Conservation (phyloP, 805 yeast species). For the Yamadazyma olivae region DNA sequence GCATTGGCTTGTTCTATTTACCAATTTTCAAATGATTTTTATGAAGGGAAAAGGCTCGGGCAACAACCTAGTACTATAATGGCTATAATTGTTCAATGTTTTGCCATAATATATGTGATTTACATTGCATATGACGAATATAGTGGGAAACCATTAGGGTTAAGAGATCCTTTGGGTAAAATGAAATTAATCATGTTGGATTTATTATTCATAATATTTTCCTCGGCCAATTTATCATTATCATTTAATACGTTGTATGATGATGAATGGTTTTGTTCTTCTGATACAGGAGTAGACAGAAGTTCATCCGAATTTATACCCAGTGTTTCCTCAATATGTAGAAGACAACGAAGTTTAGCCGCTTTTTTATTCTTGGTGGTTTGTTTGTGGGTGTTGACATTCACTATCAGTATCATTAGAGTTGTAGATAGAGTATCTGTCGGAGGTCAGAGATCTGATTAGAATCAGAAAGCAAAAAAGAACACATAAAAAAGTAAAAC, state of each 20-base stretch:
- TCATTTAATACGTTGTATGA: slow-evolving; percentile 83
- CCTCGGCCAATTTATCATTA: slow-evolving; percentile 82
- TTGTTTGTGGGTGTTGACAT: slow-evolving; percentile 81
- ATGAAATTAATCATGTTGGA: slow-evolving; percentile 80
- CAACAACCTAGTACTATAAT: slow-evolving; percentile 90
- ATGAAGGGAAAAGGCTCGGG: slow-evolving; percentile 38
- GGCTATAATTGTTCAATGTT: slow-evolving; percentile 82
- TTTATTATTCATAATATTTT: slow-evolving; percentile 80
- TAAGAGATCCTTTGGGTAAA: slow-evolving; percentile 81
- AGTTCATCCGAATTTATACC: slow-evolving; percentile 22
- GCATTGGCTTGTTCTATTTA: slow-evolving; percentile 67
- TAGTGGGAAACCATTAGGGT: slow-evolving; percentile 86
- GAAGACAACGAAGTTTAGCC: slow-evolving; percentile 73
- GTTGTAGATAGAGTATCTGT: slow-evolving; percentile 64
- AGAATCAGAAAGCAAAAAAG: too few species aligned
- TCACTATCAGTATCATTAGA: slow-evolving; percentile 76
- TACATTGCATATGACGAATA: slow-evolving; percentile 91
- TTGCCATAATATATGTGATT: slow-evolving; percentile 71
- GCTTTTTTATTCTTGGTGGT: slow-evolving; percentile 74
- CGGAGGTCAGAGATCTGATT: slow-evolving; percentile 4
- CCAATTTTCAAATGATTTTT: slow-evolving; percentile 30
- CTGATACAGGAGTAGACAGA: slow-evolving; percentile 19
- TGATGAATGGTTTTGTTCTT: slow-evolving; percentile 69
- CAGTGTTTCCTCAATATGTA: slow-evolving; percentile 56
- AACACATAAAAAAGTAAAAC: too few species aligned